Evolutionary conservation across 2,329 filamentous ascomycete genomes (phyloP), one percentile per base, ranked within the genome.

Genomic region (Dothideomycetidae sp.): DNA sequence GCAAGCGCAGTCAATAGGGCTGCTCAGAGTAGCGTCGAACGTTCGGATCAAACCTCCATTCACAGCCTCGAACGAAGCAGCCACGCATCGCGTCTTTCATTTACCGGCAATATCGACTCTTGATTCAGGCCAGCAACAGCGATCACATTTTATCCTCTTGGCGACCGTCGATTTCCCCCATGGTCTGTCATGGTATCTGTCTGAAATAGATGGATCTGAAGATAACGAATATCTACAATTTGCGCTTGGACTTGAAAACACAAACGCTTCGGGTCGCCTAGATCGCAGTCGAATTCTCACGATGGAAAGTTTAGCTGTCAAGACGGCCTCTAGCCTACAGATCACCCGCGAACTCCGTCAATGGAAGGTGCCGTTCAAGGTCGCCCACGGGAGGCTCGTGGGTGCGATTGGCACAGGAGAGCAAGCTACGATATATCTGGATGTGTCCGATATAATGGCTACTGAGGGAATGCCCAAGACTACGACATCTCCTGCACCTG

Each of bases 61-160:
- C 73, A 69, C 49, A 77, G 75, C 48, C 64, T 64, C 41, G 74
- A 72, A n/a, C 93, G 86, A 82, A 67, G 67, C 7, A 53, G 43
- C n/a, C 42, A 48, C 3, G 43, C 52, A 17, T 45, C 45, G n/a
- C 31, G 42, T n/a, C 28, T 46, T 35, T 12, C 36, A 38, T n/a
- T 11, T 26, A 7, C n/a, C 21, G 21, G 21, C 21, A n/a, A 26
- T 7, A 7, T 7, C 21, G 21, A 7, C 7, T 7, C n/a, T n/a
- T 7, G 21, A 7, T 26, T 26, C 21, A 7, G 21, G 29, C 31
- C 30, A 16, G 2, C 28, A 29, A 11, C 31, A 29, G 36, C 15
- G 30, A 12, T 23, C 36, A n/a, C n/a, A 32, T 12, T 15, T 17
- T 14, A 30, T 29, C 21, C 36, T 38, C 19, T 32, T 30, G 10